Evolutionary conservation across 495 filamentous ascomycete species (phyloP), one percentile per base, ranked within the genome.

Genomic region (Clavariopsis aquatica): DNA sequence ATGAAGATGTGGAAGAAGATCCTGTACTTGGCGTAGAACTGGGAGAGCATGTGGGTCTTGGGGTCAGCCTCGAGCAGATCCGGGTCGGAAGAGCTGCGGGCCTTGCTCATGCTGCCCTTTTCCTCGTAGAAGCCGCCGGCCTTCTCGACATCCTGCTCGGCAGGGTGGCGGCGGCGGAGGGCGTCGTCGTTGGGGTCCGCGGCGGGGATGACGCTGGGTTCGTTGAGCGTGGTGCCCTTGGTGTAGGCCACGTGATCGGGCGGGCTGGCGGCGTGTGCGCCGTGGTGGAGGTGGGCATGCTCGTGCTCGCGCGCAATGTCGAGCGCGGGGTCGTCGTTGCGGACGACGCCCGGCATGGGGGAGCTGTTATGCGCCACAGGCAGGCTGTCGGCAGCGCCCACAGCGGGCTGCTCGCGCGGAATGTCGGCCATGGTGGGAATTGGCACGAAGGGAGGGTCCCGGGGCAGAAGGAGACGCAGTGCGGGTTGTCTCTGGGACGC

Each of bases 201-300:
- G 27, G 77, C 73, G 0, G 80, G 77, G 2, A 83, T 75, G 9
- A 72, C 75, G n/a, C 68, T 72, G 49, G 81, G 80, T 63, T 84
- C 81, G 38, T 43, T 43, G 7, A 72, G 67, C 12, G 73, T 73
- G 0, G 72, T 73, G 36, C 76, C 78, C 36, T 76, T 78, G 22
- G 80, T 75, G 60, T 85, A 83, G 49, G 76, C 73, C 26, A 82
- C 71, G 53, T 84, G 77, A 43, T 85, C 77, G 10, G 23, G 31
- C 41, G 78, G 43, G 20, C 34, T 75, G 75, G 55, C 76, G n/a
- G 82, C 77, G 38, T 71, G 71, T 6, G 73, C 64, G 12, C 70
- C 73, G 60, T 86, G 83, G 65, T 84, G 82, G 7, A 80, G 71
- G 69, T 86, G 83, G 6, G 52, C 62, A 64, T 84, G 81, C 28